Percentiles rank a stretch among this genome's conserved stretches.
phyloP scores from a whole-genome alignment of 2,329 filamentous ascomycete species.

The Septoria petroselini region DNA sequence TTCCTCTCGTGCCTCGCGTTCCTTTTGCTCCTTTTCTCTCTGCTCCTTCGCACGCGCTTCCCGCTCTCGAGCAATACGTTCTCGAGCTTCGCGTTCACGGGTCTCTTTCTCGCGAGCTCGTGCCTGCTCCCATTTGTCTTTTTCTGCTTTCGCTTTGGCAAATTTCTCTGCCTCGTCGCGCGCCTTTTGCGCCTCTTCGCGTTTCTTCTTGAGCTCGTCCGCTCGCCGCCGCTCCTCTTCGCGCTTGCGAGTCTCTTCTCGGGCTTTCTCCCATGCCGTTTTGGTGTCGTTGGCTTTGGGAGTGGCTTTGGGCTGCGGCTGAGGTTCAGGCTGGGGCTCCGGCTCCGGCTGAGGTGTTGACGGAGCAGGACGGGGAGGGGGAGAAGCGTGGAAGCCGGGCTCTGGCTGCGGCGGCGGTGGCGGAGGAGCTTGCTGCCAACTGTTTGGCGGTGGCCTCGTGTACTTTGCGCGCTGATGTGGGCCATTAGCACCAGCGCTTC shows the following conservation, averaged over 20 bases:
- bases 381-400: slow-evolving; percentile 15
- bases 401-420: slow-evolving; percentile 9
- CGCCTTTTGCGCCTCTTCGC: slow-evolving; percentile 55
- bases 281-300: slow-evolving; percentile 29
- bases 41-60: slow-evolving; percentile 39
- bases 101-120: slow-evolving; percentile 49
- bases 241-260: slow-evolving; percentile 62
- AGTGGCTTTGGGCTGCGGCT: slow-evolving; percentile 27
- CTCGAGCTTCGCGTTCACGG: slow-evolving; percentile 49
- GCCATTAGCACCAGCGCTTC: slow-evolving; percentile 36
- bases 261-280: slow-evolving; percentile 62
- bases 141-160: slow-evolving; percentile 48
- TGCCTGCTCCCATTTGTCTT: slow-evolving; percentile 52
- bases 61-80: slow-evolving; percentile 44
- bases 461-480: slow-evolving; percentile 29
- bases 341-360: slow-evolving; percentile 24
- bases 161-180: slow-evolving; percentile 50
- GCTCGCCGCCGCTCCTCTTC: slow-evolving; percentile 60
- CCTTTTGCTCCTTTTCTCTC: slow-evolving; percentile 43
- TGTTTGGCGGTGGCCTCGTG: slow-evolving; percentile 29
- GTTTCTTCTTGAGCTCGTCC: slow-evolving; percentile 58
- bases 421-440: slow-evolving; percentile 20
- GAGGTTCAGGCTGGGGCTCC: slow-evolving; percentile 23
- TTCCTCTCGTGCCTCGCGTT: slow-evolving; percentile 37
- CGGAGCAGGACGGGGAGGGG: slow-evolving; percentile 21